These are phyloP conservation scores for Prunus dulcis DNA, from an alignment of 306 rosid species.

Conservation along the genomic window DNA sequence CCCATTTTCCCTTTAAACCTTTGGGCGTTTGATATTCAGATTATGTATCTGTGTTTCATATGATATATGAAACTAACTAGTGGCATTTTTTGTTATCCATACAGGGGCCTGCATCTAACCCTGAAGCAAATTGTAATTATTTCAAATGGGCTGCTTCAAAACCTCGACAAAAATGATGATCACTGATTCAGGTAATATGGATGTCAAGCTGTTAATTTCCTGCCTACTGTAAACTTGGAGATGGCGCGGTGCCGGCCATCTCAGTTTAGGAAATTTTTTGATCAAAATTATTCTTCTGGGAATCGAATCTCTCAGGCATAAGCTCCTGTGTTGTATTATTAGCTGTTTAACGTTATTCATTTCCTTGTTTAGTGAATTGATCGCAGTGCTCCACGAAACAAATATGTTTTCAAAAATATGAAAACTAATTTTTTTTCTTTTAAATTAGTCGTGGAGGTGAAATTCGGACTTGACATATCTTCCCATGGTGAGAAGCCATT, in stretches of 20 bases:
- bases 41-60: neutral
- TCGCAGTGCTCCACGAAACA: neutral
- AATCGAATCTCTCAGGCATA: neutral
- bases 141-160: slow-evolving; percentile 92
- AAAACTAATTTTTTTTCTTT: neutral
- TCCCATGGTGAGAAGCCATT: too few relatives aligned
- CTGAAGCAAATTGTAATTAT: slow-evolving; percentile 90
- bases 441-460: too few relatives aligned
- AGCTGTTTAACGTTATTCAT: neutral
- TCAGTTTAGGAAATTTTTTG: neutral
- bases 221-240: neutral
- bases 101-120: slow-evolving; percentile 86
- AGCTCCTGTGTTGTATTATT: neutral
- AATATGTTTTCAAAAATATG: neutral
- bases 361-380: neutral
- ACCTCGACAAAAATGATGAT: slow-evolving; percentile 47
- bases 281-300: neutral
- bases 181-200: neutral
- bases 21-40: neutral
- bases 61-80: slow-evolving; percentile 5
- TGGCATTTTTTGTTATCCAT: slow-evolving; percentile 18
- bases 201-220: neutral
- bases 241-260: neutral
- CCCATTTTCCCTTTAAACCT: neutral
- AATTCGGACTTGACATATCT: too few relatives aligned